Evolutionary conservation across 148 eudicot species (phyloP).

Genomic region (Diospyros lotus): DNA sequence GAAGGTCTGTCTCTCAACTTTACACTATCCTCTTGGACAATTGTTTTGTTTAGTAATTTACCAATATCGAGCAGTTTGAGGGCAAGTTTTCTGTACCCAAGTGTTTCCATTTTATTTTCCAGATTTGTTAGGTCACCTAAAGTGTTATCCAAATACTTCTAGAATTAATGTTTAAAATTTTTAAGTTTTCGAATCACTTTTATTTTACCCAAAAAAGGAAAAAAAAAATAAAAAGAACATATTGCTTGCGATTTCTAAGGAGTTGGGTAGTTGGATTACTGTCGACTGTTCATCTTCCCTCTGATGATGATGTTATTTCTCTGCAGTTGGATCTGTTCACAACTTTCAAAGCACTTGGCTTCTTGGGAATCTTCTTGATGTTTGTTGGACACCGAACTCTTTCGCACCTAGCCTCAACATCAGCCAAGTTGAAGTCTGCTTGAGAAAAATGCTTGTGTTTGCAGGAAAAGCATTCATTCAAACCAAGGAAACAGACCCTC

Average conservation of each 20-base stretch:
- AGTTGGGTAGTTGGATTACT: too few species aligned
- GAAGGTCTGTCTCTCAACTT: constrained; percentile 49
- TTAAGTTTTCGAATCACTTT: too few species aligned
- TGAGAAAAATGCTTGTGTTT: constrained; percentile 19
- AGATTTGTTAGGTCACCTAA: too few species aligned
- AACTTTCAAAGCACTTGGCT: constrained; percentile 71
- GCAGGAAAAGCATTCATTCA: neutral
- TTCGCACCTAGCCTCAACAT: constrained; percentile 73
- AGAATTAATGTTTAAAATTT: too few species aligned
- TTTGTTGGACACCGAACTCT: constrained; percentile 81
- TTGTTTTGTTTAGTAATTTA: neutral
- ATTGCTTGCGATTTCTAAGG: too few species aligned
- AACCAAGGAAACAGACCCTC: neutral
- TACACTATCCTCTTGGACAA: neutral
- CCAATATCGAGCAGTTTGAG: too few species aligned
- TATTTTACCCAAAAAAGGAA: too few species aligned
- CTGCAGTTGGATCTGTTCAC: constrained; percentile 75
- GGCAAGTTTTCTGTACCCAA: too few species aligned
- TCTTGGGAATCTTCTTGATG: constrained; percentile 74
- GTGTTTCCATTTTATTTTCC: too few species aligned
- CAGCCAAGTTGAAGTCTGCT: constrained; percentile 75
- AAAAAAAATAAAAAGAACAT: too few species aligned
- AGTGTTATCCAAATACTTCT: too few species aligned
- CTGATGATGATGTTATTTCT: constrained; percentile 8
- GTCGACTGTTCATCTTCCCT: neutral